Evolutionary conservation across 1,284 basidiomycete species (phyloP).

Genomic region (Earliella scabrosa): DNA sequence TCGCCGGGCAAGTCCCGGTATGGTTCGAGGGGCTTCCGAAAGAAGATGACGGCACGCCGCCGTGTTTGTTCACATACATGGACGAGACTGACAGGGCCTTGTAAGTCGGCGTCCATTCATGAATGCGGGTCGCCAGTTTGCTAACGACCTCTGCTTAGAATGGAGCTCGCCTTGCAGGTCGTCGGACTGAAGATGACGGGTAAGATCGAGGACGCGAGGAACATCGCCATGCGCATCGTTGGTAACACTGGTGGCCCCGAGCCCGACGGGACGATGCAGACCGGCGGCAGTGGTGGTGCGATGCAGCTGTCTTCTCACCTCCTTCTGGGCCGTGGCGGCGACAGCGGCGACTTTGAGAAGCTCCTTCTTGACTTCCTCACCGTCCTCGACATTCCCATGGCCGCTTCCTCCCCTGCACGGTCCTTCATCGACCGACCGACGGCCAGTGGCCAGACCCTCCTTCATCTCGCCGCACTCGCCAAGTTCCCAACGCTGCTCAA

Average conservation of each 20-base stretch:
- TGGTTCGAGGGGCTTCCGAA: constrained; percentile 79
- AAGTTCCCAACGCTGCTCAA: constrained; percentile 76
- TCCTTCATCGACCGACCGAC: constrained; percentile 69
- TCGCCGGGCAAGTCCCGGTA: constrained; percentile 90
- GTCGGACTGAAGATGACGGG: constrained; percentile 97
- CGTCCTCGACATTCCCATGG: constrained; percentile 65
- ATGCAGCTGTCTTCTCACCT: constrained; percentile 61
- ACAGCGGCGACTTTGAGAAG: constrained; percentile 71
- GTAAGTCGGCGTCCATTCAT: constrained; percentile 49
- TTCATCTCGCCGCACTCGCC: constrained; percentile 88
- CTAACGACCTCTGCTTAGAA: constrained; percentile 50
- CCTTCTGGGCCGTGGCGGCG: constrained; percentile 53
- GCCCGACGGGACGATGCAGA: constrained; percentile 38
- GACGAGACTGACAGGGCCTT: constrained; percentile 88
- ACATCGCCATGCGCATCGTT: constrained; percentile 87
- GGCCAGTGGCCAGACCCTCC: constrained; percentile 77
- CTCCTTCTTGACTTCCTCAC: constrained; percentile 82
- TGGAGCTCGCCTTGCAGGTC: constrained; percentile 94
- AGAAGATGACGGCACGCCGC: constrained; percentile 55
- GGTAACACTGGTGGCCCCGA: constrained; percentile 60
- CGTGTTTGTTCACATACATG: constrained; percentile 85
- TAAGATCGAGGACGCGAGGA: constrained; percentile 90
- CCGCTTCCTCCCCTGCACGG: constrained; percentile 39
- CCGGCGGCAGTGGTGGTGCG: constrained; percentile 45
- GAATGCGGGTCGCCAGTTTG: constrained; percentile 1